Percentiles rank a stretch among this genome's conserved stretches.
These are phyloP conservation scores for Rosa persica DNA, from an alignment of 306 rosid species.

Conservation along the genomic window DNA sequence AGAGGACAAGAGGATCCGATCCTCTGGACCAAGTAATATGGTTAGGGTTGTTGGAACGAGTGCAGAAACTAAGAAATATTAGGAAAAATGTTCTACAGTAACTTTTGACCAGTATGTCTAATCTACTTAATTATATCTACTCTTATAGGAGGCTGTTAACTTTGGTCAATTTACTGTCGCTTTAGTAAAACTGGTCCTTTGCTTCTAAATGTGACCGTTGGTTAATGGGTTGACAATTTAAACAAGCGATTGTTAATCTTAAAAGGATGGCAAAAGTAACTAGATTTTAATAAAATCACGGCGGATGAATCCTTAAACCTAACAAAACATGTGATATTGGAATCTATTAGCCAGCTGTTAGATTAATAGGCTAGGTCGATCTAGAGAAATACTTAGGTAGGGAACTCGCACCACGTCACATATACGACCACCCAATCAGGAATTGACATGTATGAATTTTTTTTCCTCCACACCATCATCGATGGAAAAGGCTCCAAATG, in stretches of 20 bases:
- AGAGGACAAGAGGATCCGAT: not conserved
- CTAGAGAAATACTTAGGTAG: no score
- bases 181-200: not conserved
- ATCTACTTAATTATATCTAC: no score
- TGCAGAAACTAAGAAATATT: not conserved
- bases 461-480: no score
- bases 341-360: no score
- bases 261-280: not conserved
- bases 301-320: not conserved
- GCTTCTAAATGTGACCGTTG: not conserved
- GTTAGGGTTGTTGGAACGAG: not conserved
- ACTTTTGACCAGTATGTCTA: not conserved
- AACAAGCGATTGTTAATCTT: not conserved
- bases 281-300: no score
- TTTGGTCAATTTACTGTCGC: no score
- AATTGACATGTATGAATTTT: no score
- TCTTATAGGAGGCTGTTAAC: no score
- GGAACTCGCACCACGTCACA: no score
- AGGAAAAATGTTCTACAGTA: not conserved
- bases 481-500: no score
- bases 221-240: not conserved
- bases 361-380: not conserved
- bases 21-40: not conserved
- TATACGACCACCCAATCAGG: no score
- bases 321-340: not conserved